Evolutionary conservation across 1,284 basidiomycete genomes (phyloP), one percentile per base, ranked within the genome.

Genomic region (Pseudozyma sp.): DNA sequence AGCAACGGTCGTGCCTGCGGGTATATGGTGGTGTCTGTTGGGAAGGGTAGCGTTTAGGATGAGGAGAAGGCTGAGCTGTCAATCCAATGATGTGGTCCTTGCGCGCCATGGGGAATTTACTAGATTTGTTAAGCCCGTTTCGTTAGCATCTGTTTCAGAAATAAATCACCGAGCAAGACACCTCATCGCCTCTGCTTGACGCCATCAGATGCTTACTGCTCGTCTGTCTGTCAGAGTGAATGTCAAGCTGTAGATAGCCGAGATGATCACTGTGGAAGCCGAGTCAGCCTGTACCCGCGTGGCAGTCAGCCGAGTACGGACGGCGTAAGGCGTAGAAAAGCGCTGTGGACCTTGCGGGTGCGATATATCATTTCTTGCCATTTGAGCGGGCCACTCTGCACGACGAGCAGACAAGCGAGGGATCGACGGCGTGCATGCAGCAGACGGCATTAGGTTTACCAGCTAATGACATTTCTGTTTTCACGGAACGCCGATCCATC

Each of bases 361-460:
- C 11, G 60, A 3, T 31, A 62, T 55, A 45, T 62, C 60, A 55
- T 14, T 14, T 43, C 40, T 29, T 37, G n/a, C 37, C 11, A 24
- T 44, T 43, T 45, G 43, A 16, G 54, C 35, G 35, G n/a, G 24
- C 1, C 24, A 24, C 24, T 24, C 24, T 24, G 24, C 24, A 24
- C 24, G 24, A 24, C 24, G 16, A 42, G 40, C 10, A 35, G 14
- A n/a, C 9, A 49, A 42, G 47, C 47, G 56, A 49, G 31, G 17
- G 39, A 58, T 51, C 49, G 49, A 50, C 49, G 48, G 48, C 34
- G 42, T 51, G 47, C 49, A 58, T 58, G 19, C 47, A 56, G 35
- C 48, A 7, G 34, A 9, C 16, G 19, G 29, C 31, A 14, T 42
- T 16, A 17, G 31, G 34, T 52, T 7, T 39, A 39, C 39, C 10